phyloP scores from a whole-genome alignment of 164 flowering plant genomes.

The Sextonia rubra region DNA sequence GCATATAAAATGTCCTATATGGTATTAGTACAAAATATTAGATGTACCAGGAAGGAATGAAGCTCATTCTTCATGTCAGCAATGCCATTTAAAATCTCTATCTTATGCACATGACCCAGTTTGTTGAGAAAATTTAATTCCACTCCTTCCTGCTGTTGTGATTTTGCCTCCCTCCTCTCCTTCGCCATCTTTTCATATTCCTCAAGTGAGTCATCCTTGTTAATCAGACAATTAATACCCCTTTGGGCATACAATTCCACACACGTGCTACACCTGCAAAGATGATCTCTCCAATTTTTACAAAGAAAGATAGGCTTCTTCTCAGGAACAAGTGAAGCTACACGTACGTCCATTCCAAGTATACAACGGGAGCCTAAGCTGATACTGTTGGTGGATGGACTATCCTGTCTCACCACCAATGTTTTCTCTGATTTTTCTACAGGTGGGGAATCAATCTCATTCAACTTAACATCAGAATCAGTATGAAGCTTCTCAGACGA shows the following conservation, averaged over 20 bases:
- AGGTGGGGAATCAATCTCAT: conserved; percentile 13
- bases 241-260: conserved; percentile 47
- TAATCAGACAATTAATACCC: conserved; percentile 57
- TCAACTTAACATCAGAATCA: conserved; percentile 17
- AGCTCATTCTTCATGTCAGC: conserved; percentile 84
- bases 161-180: conserved; percentile 78
- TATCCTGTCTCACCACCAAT: conserved; percentile 7
- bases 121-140: conserved; percentile 59
- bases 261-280: conserved; percentile 75
- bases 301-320: conserved; percentile 71
- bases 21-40: too few relatives aligned
- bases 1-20: too few relatives aligned
- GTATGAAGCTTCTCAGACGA: conserved; percentile 10
- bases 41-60: conserved; percentile 65
- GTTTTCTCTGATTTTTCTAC: conserved; percentile 31
- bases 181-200: conserved; percentile 89
- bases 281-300: conserved; percentile 76
- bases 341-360: conserved; percentile 41
- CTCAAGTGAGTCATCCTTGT: conserved; percentile 76
- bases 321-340: conserved; percentile 26
- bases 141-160: conserved; percentile 72
- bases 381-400: conserved; percentile 10
- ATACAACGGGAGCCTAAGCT: conserved; percentile 32
- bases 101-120: conserved; percentile 79
- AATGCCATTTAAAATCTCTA: conserved; percentile 84